Conservation (phyloP, 129 eudicot species). For the Arctium lappa region DNA sequence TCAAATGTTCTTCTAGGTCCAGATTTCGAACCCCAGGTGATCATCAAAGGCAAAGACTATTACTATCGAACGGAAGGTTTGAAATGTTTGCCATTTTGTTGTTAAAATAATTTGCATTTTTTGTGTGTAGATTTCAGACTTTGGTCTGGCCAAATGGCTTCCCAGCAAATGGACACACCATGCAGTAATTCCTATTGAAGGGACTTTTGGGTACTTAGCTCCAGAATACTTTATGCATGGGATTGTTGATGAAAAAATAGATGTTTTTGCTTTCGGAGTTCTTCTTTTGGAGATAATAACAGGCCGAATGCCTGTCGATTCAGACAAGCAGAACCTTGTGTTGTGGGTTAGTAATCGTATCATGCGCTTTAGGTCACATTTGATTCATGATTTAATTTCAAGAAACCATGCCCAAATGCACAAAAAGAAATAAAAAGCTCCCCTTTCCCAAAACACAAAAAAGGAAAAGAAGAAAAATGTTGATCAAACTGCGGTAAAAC, state of each 20-base stretch:
- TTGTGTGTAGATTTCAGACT: slow-evolving; percentile 68
- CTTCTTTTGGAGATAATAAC: slow-evolving; percentile 82
- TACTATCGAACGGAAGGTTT: not conserved
- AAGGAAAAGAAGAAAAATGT: not conserved
- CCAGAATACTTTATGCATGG: slow-evolving; percentile 97
- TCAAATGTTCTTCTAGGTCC: slow-evolving; percentile 92
- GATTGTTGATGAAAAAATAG: slow-evolving; percentile 84
- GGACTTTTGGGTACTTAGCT: slow-evolving; percentile 91
- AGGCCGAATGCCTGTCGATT: slow-evolving; percentile 76
- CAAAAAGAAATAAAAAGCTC: not conserved
- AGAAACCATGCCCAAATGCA: not conserved
- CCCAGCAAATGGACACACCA: slow-evolving; percentile 86
- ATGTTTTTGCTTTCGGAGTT: slow-evolving; percentile 84
- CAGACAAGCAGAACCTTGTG: slow-evolving; percentile 62
- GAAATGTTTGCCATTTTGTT: not conserved
- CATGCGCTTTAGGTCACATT: not conserved
- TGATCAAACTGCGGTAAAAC: not conserved
- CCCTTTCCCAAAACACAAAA: not conserved
- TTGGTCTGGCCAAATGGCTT: slow-evolving; percentile 95
- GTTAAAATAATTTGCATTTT: not conserved
- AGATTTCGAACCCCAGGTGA: slow-evolving; percentile 84
- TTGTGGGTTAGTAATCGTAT: slow-evolving; percentile 56
- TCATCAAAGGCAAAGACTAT: not conserved
- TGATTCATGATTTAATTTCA: not conserved
- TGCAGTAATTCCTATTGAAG: slow-evolving; percentile 72